Evolutionary conservation across 2,329 filamentous ascomycete genomes (phyloP).

Genomic region (Ceratocystis cacaofunesta): DNA sequence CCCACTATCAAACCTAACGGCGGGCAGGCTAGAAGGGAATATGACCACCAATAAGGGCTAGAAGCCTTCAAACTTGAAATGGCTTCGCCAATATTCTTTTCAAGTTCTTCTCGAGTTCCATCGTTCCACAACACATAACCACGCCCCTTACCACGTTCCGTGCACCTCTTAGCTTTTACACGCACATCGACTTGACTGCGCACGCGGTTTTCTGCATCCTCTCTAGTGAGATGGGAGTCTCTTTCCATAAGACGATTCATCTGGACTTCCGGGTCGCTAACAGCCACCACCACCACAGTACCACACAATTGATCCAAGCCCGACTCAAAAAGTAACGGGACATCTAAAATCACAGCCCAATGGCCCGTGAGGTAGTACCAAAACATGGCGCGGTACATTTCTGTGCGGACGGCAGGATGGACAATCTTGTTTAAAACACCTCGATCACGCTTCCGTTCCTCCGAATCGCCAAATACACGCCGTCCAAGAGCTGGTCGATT

Average conservation of each 20-base stretch:
- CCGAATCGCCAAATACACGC: constrained; percentile 69
- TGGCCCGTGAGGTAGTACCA: constrained; percentile 56
- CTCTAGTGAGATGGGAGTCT: constrained; percentile 62
- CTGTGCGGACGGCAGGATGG: constrained; percentile 73
- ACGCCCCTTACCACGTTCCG: constrained; percentile 45
- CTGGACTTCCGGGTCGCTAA: constrained; percentile 65
- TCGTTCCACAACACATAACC: constrained; percentile 91
- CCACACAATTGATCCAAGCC: constrained; percentile 76
- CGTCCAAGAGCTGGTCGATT: constrained; percentile 76
- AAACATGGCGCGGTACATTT: constrained; percentile 65
- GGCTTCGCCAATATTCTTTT: constrained; percentile 48
- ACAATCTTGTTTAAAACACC: constrained; percentile 76
- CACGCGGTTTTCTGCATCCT: constrained; percentile 79
- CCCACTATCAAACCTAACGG: constrained; percentile 57
- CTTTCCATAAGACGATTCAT: constrained; percentile 62
- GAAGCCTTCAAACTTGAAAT: constrained; percentile 45
- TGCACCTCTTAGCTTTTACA: constrained; percentile 63
- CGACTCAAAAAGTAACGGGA: constrained; percentile 83
- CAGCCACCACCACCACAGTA: constrained; percentile 72
- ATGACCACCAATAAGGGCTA: constrained; percentile 77
- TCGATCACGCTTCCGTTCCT: constrained; percentile 55
- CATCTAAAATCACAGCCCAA: constrained; percentile 85
- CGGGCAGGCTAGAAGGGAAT: constrained; percentile 52
- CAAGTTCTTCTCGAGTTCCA: constrained; percentile 53
- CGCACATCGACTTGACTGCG: constrained; percentile 73